Evolutionary conservation across 1,284 basidiomycete species (phyloP).

Genomic region (Laetiporus sulphureus): DNA sequence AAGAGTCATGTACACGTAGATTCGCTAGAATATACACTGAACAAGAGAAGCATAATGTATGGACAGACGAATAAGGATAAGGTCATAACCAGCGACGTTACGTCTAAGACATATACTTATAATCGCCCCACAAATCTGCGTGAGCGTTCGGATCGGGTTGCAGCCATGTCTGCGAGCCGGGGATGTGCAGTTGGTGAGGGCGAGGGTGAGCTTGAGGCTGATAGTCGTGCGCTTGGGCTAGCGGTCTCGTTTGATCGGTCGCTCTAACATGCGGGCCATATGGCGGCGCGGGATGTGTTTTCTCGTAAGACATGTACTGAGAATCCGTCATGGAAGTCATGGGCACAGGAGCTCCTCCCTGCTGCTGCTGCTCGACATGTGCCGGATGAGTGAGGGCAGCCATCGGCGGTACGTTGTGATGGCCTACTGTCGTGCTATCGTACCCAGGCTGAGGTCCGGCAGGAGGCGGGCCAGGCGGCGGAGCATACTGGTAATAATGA

Average conservation of each 20-base stretch:
- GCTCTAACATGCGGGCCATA: slow-evolving; percentile 3
- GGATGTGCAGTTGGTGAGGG: background rate
- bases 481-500: slow-evolving; percentile 17
- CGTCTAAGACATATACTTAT: background rate
- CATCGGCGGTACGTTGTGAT: slow-evolving; percentile 11
- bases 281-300: slow-evolving; percentile 4
- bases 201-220: slow-evolving; percentile 5
- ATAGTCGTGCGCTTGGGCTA: slow-evolving; percentile 14
- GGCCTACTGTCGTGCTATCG: slow-evolving; percentile 9
- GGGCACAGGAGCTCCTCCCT: slow-evolving; percentile 1
- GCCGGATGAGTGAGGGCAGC: slow-evolving; percentile 7
- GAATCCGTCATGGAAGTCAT: slow-evolving; percentile 1
- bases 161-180: background rate
- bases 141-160: background rate
- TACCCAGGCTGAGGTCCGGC: slow-evolving; percentile 6
- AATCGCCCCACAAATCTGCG: slow-evolving; percentile 1
- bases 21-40: too few relatives aligned
- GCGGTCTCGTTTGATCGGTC: slow-evolving; percentile 1
- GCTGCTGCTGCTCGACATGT: background rate
- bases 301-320: slow-evolving; percentile 4
- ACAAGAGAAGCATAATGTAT: too few relatives aligned
- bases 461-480: slow-evolving; percentile 8
- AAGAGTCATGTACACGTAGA: background rate
- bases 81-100: background rate
- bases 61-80: slow-evolving; percentile 1